Conservation (phyloP, 176 grass and related monocot genomes). For the Tillandsia leiboldiana region DNA sequence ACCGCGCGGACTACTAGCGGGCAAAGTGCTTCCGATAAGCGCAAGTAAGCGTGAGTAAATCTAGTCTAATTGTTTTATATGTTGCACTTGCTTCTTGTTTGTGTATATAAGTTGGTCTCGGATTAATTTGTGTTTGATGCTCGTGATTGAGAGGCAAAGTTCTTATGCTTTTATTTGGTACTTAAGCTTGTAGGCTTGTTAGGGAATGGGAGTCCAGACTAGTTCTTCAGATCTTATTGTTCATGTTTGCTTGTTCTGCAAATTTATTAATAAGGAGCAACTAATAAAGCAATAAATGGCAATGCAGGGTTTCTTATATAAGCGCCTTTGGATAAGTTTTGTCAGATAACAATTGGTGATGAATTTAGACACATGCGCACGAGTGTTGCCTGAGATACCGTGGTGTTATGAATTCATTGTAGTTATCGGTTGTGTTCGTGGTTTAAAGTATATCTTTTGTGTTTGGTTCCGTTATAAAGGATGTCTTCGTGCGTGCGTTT, state of each 20-base stretch:
- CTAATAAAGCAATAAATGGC: too few relatives aligned
- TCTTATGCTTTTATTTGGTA: not conserved
- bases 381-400: too few relatives aligned
- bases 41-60: slow-evolving; percentile 11
- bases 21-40: slow-evolving; percentile 7
- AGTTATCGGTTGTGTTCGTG: too few relatives aligned
- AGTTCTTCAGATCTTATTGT: not conserved
- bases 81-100: slow-evolving; percentile 7
- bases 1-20: slow-evolving; percentile 51
- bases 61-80: not conserved
- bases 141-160: not conserved
- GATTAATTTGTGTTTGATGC: not conserved
- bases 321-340: too few relatives aligned
- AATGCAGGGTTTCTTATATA: too few relatives aligned
- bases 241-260: not conserved
- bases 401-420: too few relatives aligned
- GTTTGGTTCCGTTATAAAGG: too few relatives aligned
- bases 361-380: too few relatives aligned
- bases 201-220: not conserved
- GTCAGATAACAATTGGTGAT: too few relatives aligned
- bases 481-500: too few relatives aligned
- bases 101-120: slow-evolving; percentile 1
- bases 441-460: too few relatives aligned
- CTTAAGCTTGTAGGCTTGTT: not conserved
- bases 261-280: not conserved